Base-by-base conservation (phyloP, 2,329 filamentous ascomycete species). In the Seiridium unicorne region DNA sequence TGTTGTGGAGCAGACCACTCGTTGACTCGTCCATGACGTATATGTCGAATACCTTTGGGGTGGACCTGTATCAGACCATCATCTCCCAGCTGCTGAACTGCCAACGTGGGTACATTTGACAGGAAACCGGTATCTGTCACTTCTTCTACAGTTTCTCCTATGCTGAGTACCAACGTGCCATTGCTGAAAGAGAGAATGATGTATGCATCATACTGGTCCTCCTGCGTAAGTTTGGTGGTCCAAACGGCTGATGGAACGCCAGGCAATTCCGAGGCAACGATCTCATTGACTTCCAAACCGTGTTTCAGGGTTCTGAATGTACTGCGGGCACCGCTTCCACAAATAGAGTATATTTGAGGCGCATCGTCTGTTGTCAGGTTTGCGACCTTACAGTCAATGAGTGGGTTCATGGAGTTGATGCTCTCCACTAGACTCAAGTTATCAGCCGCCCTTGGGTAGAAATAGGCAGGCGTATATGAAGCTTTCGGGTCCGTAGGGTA, bases 71-170 rank as follows among this genome's bases (percentile, higher is more conserved):
- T 88, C 46, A 98, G 81, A 34, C 93, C 92, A 72, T 97, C 92
- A 60, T 97, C 93, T 47, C 95, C 96, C 55, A 99, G 88, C 68
- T 97, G 91, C 70, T 97, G 94, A 4, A 97, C 92, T 5, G 93
- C 93, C 13, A 99, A 80, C 0, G 96, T 99, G 2, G 93, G 89
- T 7, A 95, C 93, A 9, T 90, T 90, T 0, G 92, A 91, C 8
- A 98, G 79, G 71, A 99, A 97, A 0, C 94, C 93, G 8, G 93
- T 96, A 71, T 98, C 93, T 6, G 89, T 93, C 3, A 97, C 93
- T 76, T 98, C 93, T 73, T 97, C 93, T 0, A 99, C 95, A 1
- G 93, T 97, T 72, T 99, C 95, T 3, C 94, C 95, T 65, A 99
- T 97, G 69, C 93, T 96, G 13, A 99, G 81, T 1, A 98, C 93